Percentiles rank a stretch among this genome's conserved stretches.
These are phyloP conservation scores for Vishniacozyma victoriae DNA, from an alignment of 768 basidiomycete genomes.

Conservation along the genomic window DNA sequence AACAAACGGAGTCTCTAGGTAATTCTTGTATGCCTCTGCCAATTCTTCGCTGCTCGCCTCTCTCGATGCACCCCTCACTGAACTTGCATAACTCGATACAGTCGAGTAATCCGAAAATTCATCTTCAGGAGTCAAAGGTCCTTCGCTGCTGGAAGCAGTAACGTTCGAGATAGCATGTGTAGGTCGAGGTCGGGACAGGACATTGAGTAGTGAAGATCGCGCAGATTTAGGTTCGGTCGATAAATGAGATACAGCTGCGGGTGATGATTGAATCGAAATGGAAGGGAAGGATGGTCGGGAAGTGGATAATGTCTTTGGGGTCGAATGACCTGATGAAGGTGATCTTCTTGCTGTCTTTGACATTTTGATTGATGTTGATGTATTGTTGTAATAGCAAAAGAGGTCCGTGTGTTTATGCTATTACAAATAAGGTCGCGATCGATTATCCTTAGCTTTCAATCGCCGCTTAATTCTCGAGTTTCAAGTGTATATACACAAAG, in stretches of 20 bases:
- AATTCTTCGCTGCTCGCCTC: conserved; percentile 21
- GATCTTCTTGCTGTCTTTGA: too few relatives aligned
- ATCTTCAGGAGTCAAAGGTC: conserved; percentile 13
- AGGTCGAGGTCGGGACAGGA: conserved; percentile 28
- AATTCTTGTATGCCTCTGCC: conserved; percentile 29
- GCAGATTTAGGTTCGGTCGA: conserved; percentile 5
- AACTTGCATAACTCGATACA: conserved; percentile 28
- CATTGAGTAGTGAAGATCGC: conserved; percentile 37
- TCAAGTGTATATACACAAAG: too few relatives aligned
- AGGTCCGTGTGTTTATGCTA: too few relatives aligned
- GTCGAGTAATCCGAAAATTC: conserved; percentile 29
- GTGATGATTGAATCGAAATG: neutral
- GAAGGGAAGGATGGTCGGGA: neutral
- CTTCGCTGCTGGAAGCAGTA: conserved; percentile 1
- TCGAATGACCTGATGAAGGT: neutral
- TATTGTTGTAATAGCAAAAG: too few relatives aligned
- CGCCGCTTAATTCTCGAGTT: too few relatives aligned
- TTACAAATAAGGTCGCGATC: too few relatives aligned
- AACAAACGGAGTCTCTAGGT: conserved; percentile 40
- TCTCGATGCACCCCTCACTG: neutral
- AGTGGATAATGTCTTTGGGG: neutral
- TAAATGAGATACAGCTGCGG: neutral
- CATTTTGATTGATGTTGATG: too few relatives aligned
- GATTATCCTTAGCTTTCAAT: too few relatives aligned
- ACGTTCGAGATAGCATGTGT: conserved; percentile 4